Evolutionary conservation across 106 monocot genomes (phyloP).

Genomic region (Iris macrosiphon): DNA sequence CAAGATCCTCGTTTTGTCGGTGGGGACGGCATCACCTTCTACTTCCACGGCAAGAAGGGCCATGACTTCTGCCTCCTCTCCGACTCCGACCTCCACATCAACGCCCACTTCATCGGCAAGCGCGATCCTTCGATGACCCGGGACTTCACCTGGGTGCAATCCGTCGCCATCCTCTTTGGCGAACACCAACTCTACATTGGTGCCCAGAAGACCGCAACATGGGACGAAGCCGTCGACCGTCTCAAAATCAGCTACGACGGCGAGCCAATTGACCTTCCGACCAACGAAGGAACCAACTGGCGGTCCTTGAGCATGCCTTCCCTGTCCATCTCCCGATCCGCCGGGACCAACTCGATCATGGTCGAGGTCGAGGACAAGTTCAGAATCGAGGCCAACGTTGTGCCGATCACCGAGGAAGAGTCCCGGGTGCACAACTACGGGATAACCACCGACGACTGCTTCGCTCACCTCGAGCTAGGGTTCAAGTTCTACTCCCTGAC

Average conservation of each 20-base stretch:
- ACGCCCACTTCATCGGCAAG: slow-evolving; percentile 62
- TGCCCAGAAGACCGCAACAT: slow-evolving; percentile 26
- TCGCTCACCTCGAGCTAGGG: slow-evolving; percentile 46
- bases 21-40: slow-evolving; percentile 56
- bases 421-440: slow-evolving; percentile 41
- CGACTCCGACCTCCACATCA: slow-evolving; percentile 52
- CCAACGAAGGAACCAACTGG: slow-evolving; percentile 9
- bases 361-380: slow-evolving; percentile 15
- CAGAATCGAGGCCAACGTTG: slow-evolving; percentile 26
- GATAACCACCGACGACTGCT: slow-evolving; percentile 35
- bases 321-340: slow-evolving; percentile 26
- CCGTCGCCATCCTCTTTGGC: slow-evolving; percentile 29
- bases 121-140: slow-evolving; percentile 14
- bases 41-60: slow-evolving; percentile 56
- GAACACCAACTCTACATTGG: slow-evolving; percentile 32
- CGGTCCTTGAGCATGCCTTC: slow-evolving; percentile 23
- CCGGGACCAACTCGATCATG: slow-evolving; percentile 11
- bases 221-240: slow-evolving; percentile 40
- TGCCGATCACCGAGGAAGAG: slow-evolving; percentile 49
- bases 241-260: slow-evolving; percentile 32
- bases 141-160: slow-evolving; percentile 15
- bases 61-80: slow-evolving; percentile 44
- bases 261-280: slow-evolving; percentile 9
- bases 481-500: slow-evolving; percentile 26
- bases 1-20: slow-evolving; percentile 56